Base-by-base conservation (phyloP, 306 rosid genomes). In the Vigna hirtella region DNA sequence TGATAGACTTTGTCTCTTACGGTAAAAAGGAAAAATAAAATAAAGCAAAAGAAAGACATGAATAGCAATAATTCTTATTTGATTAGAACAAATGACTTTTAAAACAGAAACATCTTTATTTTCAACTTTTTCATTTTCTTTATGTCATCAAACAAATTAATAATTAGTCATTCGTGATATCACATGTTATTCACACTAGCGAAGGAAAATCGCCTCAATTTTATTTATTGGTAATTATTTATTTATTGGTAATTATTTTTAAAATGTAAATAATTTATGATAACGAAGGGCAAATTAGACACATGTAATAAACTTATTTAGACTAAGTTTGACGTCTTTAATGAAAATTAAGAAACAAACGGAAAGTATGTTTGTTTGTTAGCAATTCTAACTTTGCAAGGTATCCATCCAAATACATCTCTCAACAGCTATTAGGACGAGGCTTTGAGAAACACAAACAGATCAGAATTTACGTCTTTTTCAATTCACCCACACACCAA, bases 351-450 rank as follows among this genome's bases (percentile, higher is more conserved):
- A n/a, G 28, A 3, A 16, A 12, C 7, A 53, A 8, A 49, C 22
- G 36, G 18, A 4, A 3, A 47, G 12, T 13, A 9, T 38, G 75
- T 9, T 42, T 36, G 18, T 0, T 78, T 28, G 42, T n/a, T 28
- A 30, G 42, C 12, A 79, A 70, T 61, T 49, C 13, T 70, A 79
- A 15, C 5, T 48, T 70, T 22, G 56, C 77, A 79, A 79, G 83
- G 10, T 70, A 70, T 49, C 76, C 59, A 67, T 62, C 24, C 13
- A 18, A n/a, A n/a, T 32, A 63, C 51, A 62, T 76, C 57, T 14
- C 58, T 34, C 2, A 34, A 34, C 34, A 30, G 3, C 64, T 11
- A 40, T 8, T 14, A 28, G n/a, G 48, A 43, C 0, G 15, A 43
- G 49, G 26, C 20, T 30, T 30, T 30, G 74, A 66, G 42, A 51